Evolutionary conservation across 176 grass and related monocot species (phyloP).

Genomic region (Bonia amplexicaulis): DNA sequence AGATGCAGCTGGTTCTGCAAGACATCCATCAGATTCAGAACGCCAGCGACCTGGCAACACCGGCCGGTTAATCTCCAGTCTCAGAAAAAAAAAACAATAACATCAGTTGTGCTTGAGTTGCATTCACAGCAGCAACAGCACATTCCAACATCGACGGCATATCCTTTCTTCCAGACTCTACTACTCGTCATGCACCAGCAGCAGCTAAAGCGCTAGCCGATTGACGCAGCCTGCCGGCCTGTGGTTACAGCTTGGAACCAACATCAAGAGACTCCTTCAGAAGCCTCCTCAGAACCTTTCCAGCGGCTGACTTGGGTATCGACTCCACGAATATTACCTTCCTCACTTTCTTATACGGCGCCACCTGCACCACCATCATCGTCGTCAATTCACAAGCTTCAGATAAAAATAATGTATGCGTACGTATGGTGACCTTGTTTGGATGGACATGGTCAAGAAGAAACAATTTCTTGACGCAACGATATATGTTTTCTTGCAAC

Average conservation of each 20-base stretch:
- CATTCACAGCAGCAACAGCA: not conserved
- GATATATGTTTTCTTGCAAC: not conserved
- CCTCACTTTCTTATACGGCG: slow-evolving; percentile 83
- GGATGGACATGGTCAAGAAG: slow-evolving; percentile 17
- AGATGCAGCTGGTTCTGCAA: too few species aligned
- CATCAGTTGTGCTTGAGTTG: too few species aligned
- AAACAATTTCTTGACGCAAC: slow-evolving; percentile 1
- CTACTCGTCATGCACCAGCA: too few species aligned
- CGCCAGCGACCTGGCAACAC: too few species aligned
- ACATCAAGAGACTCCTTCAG: slow-evolving; percentile 37
- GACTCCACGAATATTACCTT: slow-evolving; percentile 86
- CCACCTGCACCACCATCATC: slow-evolving; percentile 49
- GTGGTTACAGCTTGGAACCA: slow-evolving; percentile 43
- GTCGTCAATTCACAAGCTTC: not conserved
- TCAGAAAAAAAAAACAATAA: too few species aligned
- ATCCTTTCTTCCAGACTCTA: not conserved
- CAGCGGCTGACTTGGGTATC: slow-evolving; percentile 70
- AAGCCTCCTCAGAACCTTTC: slow-evolving; percentile 72
- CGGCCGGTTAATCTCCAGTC: too few species aligned
- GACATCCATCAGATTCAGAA: too few species aligned
- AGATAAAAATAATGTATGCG: not conserved
- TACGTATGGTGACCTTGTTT: not conserved
- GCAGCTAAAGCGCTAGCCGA: not conserved
- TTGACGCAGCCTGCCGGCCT: too few species aligned
- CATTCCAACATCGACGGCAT: not conserved